Evolutionary conservation across 208 protist genomes (phyloP), one percentile per base, ranked within the genome.

Genomic region (Naegleria fowleri): DNA sequence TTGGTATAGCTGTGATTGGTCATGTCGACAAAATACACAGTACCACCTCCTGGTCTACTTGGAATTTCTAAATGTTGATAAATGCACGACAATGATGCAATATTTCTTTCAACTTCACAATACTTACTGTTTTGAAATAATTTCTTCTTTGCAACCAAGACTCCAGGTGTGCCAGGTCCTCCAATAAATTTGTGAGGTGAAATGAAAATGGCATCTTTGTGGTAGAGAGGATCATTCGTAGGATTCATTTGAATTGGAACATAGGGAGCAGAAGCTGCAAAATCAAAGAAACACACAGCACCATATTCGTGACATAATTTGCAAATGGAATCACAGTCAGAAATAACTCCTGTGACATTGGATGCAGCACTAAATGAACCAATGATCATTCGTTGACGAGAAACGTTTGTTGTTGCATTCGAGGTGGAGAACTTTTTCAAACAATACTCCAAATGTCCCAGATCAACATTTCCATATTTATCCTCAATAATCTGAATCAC

Each of bases 181-280:
- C 96, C 96, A 11, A 96, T 33, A 41, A 97, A 92, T 92, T 97
- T 97, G 92, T 97, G 96, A 0, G 93, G 55, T 39, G 95, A 96
- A 86, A 97, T 52, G 43, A 96, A 93, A 13, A 96, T 55, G 19
- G 94, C 94, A 91, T 97, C 95, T 86, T 95, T 95, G 39, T 43
- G 16, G 15, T 58, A 58, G 51, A 58, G 5, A 25, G 33, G 6
- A 84, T 84, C 76, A 9, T 84, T 40, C 3, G 36, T 7, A 25
- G 76, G 76, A 84, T 76, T 76, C 16, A 76, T 25, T n/a, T 76
- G 3, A 76, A 95, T 91, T 52, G 33, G 13, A n/a, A 92, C 33
- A 90, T 97, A 96, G 22, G 95, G 94, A 16, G 93, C 95, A 5
- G 92, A 93, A 22, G 91, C 83, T 15, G 95, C 95, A 88, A 95